Base-by-base conservation (phyloP, 2,329 filamentous ascomycete genomes). In the Cytospora paraplurivora region DNA sequence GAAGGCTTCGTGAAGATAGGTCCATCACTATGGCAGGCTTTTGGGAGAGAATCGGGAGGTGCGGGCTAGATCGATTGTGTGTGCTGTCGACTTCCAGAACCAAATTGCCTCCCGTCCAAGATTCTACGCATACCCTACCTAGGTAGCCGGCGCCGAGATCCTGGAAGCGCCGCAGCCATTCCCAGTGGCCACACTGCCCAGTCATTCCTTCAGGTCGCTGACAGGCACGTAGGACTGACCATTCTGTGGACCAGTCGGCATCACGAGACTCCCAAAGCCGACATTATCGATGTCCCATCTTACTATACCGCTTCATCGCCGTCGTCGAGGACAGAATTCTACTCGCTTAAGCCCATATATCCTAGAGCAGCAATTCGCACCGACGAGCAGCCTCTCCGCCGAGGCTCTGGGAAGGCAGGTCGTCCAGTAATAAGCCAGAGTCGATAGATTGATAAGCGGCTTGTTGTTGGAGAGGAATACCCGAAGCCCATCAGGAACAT, bases 31-130 rank as follows among this genome's bases (percentile, higher is more conserved):
- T 38, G 32, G 38, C n/a, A 34, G 17, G 37, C 27, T 17, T 38
- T 27, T 27, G 27, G 33, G 51, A 54, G 38, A 61, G 27, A 21
- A 19, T n/a, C 41, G 57, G 27, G 49, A 44, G 27, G 13, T 35
- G 38, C 38, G 38, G 51, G 51, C 51, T 51, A 61, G 58, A 35
- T 27, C 38, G 51, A 49, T 19, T 47, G n/a, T 6, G 15, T 6
- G 15, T 7, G 51, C 51, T 50, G 59, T 61, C 51, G 51, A 60
- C 37, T 35, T 49, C 51, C 58, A 55, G 58, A 61, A 38, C 33
- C 37, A 38, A 61, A 61, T 33, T 54, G 38, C 44, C 44, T 37
- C 33, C 41, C 49, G 33, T 17, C 51, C 33, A 21, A 27, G 51
- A 61, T 50, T 38, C 51, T 55, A 47, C 51, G 37, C 33, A 33